Conservation (phyloP, 441 rosid genomes). For the Rhodomyrtus psidioides region DNA sequence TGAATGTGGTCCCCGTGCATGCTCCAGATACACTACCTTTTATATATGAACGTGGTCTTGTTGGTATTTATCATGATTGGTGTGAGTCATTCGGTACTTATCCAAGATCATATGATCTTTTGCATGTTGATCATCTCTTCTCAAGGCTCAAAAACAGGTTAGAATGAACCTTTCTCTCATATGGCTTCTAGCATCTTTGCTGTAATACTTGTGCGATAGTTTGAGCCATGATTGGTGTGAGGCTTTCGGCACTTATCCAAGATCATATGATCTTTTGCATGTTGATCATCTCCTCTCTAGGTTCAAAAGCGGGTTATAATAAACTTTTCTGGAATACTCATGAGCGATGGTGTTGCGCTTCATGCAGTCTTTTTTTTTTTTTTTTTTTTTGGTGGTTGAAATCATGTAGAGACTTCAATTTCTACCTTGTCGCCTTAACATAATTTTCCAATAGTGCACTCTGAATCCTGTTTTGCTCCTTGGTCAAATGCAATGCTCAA, state of each 20-base stretch:
- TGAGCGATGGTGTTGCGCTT: background rate
- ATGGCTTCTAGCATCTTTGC: background rate
- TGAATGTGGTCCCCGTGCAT: slow-evolving; percentile 83
- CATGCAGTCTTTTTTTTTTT: background rate
- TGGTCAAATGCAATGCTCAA: background rate
- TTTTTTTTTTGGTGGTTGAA: too few species aligned
- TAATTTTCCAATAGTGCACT: background rate
- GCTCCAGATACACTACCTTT: slow-evolving; percentile 87
- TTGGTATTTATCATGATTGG: slow-evolving; percentile 92
- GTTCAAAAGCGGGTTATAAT: slow-evolving; percentile 68
- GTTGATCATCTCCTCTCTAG: slow-evolving; percentile 92
- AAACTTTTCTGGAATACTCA: background rate
- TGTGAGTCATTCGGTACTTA: slow-evolving; percentile 84
- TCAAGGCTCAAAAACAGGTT: slow-evolving; percentile 91
- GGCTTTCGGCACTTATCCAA: slow-evolving; percentile 76
- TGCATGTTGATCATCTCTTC: slow-evolving; percentile 94
- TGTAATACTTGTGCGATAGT: background rate
- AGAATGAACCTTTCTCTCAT: background rate
- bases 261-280: slow-evolving; percentile 90
- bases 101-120: slow-evolving; percentile 88
- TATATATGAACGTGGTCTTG: slow-evolving; percentile 70
- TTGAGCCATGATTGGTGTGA: slow-evolving; percentile 83
- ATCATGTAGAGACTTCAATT: too few species aligned
- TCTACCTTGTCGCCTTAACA: background rate
- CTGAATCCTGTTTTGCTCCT: background rate